Base-by-base conservation (phyloP, 148 eudicot species). In the Spergularia marina region DNA sequence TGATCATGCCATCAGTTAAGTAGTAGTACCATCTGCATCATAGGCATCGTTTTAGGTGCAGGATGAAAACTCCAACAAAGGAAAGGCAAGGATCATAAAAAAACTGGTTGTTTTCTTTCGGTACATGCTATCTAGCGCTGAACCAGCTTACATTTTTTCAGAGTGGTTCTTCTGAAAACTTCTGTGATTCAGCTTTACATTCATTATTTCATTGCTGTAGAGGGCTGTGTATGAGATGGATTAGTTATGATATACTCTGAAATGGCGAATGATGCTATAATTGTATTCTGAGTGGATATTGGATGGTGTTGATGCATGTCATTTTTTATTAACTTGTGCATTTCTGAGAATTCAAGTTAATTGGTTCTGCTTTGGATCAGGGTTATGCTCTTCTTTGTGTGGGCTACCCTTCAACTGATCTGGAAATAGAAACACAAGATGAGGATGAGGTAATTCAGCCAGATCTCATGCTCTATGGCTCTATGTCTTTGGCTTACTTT, bases 371-470 rank as follows among this genome's bases (percentile, higher is more conserved):
- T 44, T 70, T 65, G 58, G 55, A 56, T 74, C 87, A 95, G 97
- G 98, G 97, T 2, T 95, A 92, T 86, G 98, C 98, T 52, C 91
- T 95, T 78, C 96, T 95, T 40, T 95, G 98, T 83, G 98, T 92
- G 73, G 97, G 97, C 74, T 95, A 80, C 76, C 97, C 98, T 12
- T 82, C 92, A 30, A 82, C 94, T 15, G 98, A 95, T 85, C 79
- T 95, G 78, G 98, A 90, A 85, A 97, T 95, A 75, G 98, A 95
- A 89, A 94, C 97, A 67, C 98, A 91, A 81, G 98, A 95, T 74
- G 96, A 95, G 79, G 98, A 95, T 83, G 96, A 95, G 97, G 98
- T 90, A 87, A 44, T 21, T 53, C 44, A 49, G 16, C 23, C 53
- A 16, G 25, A 51, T 40, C 60, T 15, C 10, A 30, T 58, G 68